phyloP scores from a whole-genome alignment of 106 monocot species.

The Dendrobium chrysotoxum region DNA sequence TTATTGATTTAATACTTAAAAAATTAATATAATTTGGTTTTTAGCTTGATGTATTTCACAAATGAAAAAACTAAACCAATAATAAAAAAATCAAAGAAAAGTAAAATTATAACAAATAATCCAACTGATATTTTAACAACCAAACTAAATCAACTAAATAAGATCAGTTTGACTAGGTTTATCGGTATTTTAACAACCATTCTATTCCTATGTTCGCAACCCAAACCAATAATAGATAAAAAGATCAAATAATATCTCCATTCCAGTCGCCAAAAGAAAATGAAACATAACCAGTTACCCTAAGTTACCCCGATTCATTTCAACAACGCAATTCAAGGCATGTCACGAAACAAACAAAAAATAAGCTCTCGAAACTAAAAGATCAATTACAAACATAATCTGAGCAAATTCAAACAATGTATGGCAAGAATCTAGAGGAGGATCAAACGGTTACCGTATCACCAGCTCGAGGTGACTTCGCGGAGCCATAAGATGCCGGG shows the following conservation, averaged over 20 bases:
- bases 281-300: not conserved
- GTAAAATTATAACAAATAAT: no score
- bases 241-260: not conserved
- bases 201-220: not conserved
- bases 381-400: not conserved
- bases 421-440: not conserved
- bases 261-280: not conserved
- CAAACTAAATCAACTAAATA: no score
- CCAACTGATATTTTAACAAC: no score
- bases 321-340: not conserved
- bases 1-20: no score
- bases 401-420: not conserved
- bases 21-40: no score
- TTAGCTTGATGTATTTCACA: no score
- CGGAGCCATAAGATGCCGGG: conserved; percentile 31
- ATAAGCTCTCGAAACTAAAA: not conserved
- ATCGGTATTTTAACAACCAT: no score
- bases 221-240: not conserved
- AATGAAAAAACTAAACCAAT: no score
- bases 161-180: no score
- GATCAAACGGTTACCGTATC: conserved; percentile 21
- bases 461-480: conserved; percentile 19
- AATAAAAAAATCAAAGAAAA: no score
- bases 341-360: not conserved
- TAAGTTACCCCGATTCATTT: not conserved